Conservation (phyloP, 2,329 filamentous ascomycete species). For the Fusarium coicis region DNA sequence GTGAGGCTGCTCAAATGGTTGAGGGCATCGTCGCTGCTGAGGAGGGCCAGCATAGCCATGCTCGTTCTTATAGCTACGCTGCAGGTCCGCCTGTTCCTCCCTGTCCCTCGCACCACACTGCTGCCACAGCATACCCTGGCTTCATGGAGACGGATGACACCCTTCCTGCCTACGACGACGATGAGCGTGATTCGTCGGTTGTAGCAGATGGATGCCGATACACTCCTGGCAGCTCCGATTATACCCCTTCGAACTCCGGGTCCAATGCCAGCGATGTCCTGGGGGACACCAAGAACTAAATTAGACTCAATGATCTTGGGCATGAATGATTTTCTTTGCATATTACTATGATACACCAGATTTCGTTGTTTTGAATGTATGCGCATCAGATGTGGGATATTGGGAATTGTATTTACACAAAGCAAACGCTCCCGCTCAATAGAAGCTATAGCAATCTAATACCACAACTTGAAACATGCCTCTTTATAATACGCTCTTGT, state of each 20-base stretch:
- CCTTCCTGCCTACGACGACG: constrained; percentile 56
- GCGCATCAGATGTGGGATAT: constrained; percentile 15
- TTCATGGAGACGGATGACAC: constrained; percentile 46
- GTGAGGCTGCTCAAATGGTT: constrained; percentile 58
- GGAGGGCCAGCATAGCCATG: constrained; percentile 45
- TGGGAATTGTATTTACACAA: neutral
- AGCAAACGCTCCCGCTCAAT: constrained; percentile 8
- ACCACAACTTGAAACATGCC: constrained; percentile 16
- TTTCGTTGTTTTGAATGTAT: constrained; percentile 20
- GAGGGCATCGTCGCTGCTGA: constrained; percentile 59
- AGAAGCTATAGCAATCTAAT: constrained; percentile 32
- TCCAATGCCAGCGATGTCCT: constrained; percentile 39
- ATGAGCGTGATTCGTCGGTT: constrained; percentile 47
- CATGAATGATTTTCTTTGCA: constrained; percentile 22
- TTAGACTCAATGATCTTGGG: constrained; percentile 10
- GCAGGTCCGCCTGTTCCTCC: constrained; percentile 21
- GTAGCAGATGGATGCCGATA: constrained; percentile 58
- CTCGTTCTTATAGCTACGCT: constrained; percentile 18
- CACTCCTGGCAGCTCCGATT: constrained; percentile 47
- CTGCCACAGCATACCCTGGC: constrained; percentile 36
- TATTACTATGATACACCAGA: constrained; percentile 27
- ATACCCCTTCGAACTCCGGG: constrained; percentile 34
- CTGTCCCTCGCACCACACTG: constrained; percentile 32
- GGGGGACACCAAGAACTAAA: constrained; percentile 40
- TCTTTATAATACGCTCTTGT: neutral